Evolutionary conservation across 2,329 filamentous ascomycete species (phyloP), one percentile per base, ranked within the genome.

Genomic region (Daldinia sp.): DNA sequence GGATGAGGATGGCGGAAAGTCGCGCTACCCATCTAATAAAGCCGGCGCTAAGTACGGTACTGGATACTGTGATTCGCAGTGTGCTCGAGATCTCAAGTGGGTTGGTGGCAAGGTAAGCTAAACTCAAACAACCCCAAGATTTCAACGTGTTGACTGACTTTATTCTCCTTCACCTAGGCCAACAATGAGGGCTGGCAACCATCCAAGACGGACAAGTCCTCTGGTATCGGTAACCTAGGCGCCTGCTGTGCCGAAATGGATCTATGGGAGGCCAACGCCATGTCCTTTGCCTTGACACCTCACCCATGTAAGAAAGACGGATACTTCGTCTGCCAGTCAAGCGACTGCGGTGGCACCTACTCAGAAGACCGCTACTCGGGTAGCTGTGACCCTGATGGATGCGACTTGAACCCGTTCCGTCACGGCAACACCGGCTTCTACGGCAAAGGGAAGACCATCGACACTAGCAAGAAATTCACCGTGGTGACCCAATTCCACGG

Each of bases 361-460:
- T 76, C 74, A 4, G 69, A 73, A 48, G 76, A 81, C 68, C 83
- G 85, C 64, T 87, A 87, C 71, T 74, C 72, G 13, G 85, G 85
- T 55, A 75, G 82, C 55, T 89, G 86, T 75, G 86, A 89, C 74
- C 83, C 84, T 63, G 84, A 87, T 69, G 86, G 86, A 29, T 89
- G 87, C 68, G 86, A 88, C 73, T 87, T 85, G 79, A 87, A 87
- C 80, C 77, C 82, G 15, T 89, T 82, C 82, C 85, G 86, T 70
- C 81, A 85, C 78, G 86, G 86, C 58, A 81, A 84, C 73, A 77
- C 78, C 49, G 76, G 78, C 74, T 89, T 88, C 79, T 88, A 84
- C 76, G 86, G 86, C 51, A 77, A 80, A 0, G 83, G 81, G 58
- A 77, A 77, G 70, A 84, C 77, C 21, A 78, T 88, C 68, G 81